Base-by-base conservation (phyloP, 2,329 filamentous ascomycete species). In the Colletotrichum sp. region DNA sequence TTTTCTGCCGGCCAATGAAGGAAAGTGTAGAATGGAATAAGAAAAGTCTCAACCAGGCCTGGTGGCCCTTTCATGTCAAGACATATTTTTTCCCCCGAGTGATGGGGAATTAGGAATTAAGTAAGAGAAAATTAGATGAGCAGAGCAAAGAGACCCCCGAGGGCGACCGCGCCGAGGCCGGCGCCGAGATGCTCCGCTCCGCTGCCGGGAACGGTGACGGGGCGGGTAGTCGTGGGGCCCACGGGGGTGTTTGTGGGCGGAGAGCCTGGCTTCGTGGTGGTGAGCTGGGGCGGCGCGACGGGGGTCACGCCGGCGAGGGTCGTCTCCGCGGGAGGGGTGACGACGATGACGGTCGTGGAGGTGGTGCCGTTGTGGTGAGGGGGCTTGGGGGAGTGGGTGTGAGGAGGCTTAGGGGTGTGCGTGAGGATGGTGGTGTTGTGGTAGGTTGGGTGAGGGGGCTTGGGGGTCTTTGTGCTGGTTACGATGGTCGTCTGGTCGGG, bases 71-170 rank as follows among this genome's bases (percentile, higher is more conserved):
- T 9, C 19, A 12, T 25, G 3, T 5, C 34, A 25, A 11, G 49
- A 13, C 52, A 22, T 71, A 11, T 5, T 13, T 5, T 13, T 22
- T 5, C 22, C 12, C 52, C 16, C 36, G 36, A 12, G n/a, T 29
- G 61, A 36, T 16, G 61, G 36, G 15, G 2, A 49, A 49, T 13
- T 8, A 32, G 16, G 6, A 12, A 34, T 29, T 15, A 34, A 6
- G 19, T 29, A 19, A 27, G 39, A 39, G 27, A 36, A n/a, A 27
- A 65, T 67, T 67, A 78, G 32, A 76, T 19, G 30, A 77, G 59
- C 5, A 88, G 69, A 27, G 83, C 85, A 66, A 83, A 85, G 49
- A 86, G 74, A 73, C 84, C 87, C 57, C 83, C 87, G 36, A 86
- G 71, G 63, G 86, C 78, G 57, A 87, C 80, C 71, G 84, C 84